Percentiles rank a stretch among this genome's conserved stretches.
Evolutionary conservation across 2,329 filamentous ascomycete genomes (phyloP).

Genomic region (Beauveria caledonica): DNA sequence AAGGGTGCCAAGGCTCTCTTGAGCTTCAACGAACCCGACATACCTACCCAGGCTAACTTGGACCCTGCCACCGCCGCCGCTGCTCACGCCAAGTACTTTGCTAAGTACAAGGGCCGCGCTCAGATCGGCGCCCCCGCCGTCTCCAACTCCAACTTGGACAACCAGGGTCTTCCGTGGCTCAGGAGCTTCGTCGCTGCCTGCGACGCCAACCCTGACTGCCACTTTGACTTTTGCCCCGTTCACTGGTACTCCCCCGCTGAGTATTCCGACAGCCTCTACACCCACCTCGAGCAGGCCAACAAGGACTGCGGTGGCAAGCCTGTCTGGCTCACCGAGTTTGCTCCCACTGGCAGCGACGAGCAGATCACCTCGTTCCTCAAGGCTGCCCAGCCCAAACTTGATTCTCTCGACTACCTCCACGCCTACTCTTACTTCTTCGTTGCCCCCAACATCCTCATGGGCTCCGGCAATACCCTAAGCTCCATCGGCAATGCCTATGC

Average conservation of each 20-base stretch:
- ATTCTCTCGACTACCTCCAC: constrained; percentile 41
- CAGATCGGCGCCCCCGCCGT: constrained; percentile 52
- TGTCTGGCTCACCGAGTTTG: constrained; percentile 60
- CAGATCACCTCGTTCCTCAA: constrained; percentile 41
- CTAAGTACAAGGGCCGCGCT: constrained; percentile 44
- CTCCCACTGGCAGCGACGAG: constrained; percentile 37
- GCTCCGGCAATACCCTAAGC: constrained; percentile 32
- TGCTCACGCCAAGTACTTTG: constrained; percentile 46
- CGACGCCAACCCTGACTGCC: constrained; percentile 34
- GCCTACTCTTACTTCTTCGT: constrained; percentile 53
- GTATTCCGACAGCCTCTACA: constrained; percentile 43
- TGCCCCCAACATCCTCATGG: constrained; percentile 33
- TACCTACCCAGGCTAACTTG: constrained; percentile 50
- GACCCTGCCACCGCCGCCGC: constrained; percentile 41
- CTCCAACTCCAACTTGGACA: constrained; percentile 45
- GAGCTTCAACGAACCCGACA: constrained; percentile 67
- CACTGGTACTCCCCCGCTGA: constrained; percentile 54
- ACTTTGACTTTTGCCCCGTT: constrained; percentile 51
- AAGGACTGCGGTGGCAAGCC: constrained; percentile 38
- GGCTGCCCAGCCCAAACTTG: constrained; percentile 39
- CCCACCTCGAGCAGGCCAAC: constrained; percentile 41
- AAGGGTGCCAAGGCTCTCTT: constrained; percentile 50
- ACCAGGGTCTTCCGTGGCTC: constrained; percentile 51
- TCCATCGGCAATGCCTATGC: constrained; percentile 42
- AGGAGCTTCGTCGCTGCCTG: constrained; percentile 44